Base-by-base conservation (phyloP, 2,329 filamentous ascomycete species). In the Ilyonectria robusta region DNA sequence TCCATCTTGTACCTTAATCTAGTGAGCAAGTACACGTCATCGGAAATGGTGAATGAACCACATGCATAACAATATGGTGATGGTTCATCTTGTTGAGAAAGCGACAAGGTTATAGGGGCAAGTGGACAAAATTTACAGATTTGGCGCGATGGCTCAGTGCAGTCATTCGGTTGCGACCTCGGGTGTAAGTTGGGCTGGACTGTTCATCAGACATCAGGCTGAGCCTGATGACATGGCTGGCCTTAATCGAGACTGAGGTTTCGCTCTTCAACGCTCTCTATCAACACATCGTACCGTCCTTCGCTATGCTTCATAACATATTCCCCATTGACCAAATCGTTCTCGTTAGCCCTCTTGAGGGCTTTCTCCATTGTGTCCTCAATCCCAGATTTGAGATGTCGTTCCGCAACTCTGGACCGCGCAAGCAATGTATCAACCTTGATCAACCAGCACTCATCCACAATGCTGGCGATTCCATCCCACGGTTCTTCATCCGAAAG, bases 251-350 rank as follows among this genome's bases (percentile, higher is more conserved):
- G 11, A 33, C 31, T 33, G 11, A 11, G 31, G 8, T 33, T 9
- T 11, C 31, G 31, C 21, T 76, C 68, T 44, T 78, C 73, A 40
- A 77, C 48, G 26, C 75, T 77, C 13, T 76, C 70, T 15, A 78
- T 71, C 57, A 76, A 42, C 13, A 78, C 23, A 59, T 78, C 73
- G 44, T 75, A 75, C 7, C 76, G 72, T 7, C 73, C 72, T 31
- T 61, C 54, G 23, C 77, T 78, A 29, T 70, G 72, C 23, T 60
- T 59, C 3, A 94, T 81, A 77, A 97, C 94, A 80, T 96, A 90
- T 73, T 83, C 84, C 9, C 93, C 94, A 83, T 98, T 97, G 2
- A 93, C 86, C 69, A 97, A 80, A 82, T 97, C 95, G 79, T 95
- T 97, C 80, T 93, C 92, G 68, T 89, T 87, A 0, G 90, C 94